Conservation (phyloP, 129 eudicot genomes). For the Chrysanthemum seticuspe region DNA sequence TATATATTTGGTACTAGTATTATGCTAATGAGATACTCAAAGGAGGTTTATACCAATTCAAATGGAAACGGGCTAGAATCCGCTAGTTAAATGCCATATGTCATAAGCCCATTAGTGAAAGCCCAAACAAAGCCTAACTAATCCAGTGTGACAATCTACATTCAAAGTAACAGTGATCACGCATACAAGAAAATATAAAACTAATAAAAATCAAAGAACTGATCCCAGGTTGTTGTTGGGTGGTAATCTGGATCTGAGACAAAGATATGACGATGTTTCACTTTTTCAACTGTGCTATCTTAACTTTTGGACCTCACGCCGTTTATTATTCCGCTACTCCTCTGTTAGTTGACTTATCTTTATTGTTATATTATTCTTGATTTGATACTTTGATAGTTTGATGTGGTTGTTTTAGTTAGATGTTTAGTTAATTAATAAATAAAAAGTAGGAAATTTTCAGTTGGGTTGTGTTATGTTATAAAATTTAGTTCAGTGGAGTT, state of each 20-base stretch:
- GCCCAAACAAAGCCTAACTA: neutral
- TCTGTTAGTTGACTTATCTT: conserved; percentile 47
- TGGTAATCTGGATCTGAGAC: conserved; percentile 23
- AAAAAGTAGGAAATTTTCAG: no score
- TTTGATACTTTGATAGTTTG: neutral
- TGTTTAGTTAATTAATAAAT: no score
- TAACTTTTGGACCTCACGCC: conserved; percentile 98
- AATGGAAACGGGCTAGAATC: no score
- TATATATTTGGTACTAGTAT: no score
- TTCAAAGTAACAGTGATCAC: neutral
- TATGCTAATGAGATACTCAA: no score
- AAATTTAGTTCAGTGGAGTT: no score
- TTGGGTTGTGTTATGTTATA: no score
- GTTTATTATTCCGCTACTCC: conserved; percentile 99
- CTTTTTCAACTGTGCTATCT: conserved; percentile 95
- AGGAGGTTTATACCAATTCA: no score
- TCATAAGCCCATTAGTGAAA: neutral
- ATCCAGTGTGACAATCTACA: conserved; percentile 24
- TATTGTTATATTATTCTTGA: no score
- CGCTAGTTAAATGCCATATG: no score
- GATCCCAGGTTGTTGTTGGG: conserved; percentile 3
- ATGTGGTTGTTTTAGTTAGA: neutral
- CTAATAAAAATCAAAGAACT: conserved; percentile 7
- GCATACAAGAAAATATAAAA: conserved; percentile 9
- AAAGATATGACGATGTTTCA: conserved; percentile 87